Evolutionary conservation across 2,329 filamentous ascomycete genomes (phyloP), one percentile per base, ranked within the genome.

Genomic region (Aspergillus brasiliensis): DNA sequence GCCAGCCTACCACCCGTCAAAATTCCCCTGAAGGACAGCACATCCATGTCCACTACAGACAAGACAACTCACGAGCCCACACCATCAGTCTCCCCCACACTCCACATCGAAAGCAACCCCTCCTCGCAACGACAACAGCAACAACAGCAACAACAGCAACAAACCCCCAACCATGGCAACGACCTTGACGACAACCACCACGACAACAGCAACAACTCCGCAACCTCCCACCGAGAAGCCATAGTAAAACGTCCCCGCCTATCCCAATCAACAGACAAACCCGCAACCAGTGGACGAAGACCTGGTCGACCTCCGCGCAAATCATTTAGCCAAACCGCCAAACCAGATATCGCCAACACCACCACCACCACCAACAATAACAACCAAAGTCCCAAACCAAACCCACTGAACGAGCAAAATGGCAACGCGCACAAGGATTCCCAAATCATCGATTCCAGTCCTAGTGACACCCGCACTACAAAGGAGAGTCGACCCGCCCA

Each of bases 191-290:
- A 46, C 8, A 52, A 44, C n/a, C 46, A 28, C 27, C 54, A 51
- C 10, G 21, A 46, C 8, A 52, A 46, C 17, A 40, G 25, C 23
- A 51, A 59, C 2, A 37, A 19, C 28, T 15, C 25, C 21, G 31
- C 46, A 11, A 57, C 55, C 21, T 53, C 58, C 2, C 61, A 64
- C 15, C 63, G 70, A 25, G 68, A 70, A 44, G 63, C 69, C 6
- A 54, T 67, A 8, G 47, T 63, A 2, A 77, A 77, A 58, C 70
- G 74, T 13, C 72, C 65, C 4, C 71, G 75, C 13, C 65, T 76
- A 8, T 64, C 61, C 3, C 60, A 65, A 6, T 11, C 64, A 1
- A 17, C 56, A 5, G 65, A 61, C 15, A 56, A 19, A 25, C 49
- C 56, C 17, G n/a, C 51, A 51, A 34, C 59, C 17, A 62, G 56